Percentiles rank a stretch among this genome's conserved stretches.
Evolutionary conservation across 257 asterid species (phyloP).

Genomic region (Solanum clarkiae): DNA sequence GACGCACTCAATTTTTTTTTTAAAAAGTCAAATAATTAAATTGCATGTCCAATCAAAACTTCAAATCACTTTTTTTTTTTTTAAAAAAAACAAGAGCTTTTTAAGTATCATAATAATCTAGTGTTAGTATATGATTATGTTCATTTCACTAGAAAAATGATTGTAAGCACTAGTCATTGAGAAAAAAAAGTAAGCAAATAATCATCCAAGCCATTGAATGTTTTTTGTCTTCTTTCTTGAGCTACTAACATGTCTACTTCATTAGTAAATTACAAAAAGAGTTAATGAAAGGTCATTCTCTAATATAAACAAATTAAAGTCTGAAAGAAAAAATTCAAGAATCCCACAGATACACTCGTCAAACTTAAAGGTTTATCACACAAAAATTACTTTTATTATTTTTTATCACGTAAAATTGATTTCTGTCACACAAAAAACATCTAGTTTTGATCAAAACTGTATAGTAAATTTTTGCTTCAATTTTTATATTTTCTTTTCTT

Average conservation of each 20-base stretch:
- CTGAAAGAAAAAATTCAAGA: background rate
- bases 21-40: too few species aligned
- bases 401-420: background rate
- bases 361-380: background rate
- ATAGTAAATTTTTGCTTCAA: too few species aligned
- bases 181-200: background rate
- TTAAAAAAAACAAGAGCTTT: background rate
- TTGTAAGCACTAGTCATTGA: background rate
- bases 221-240: background rate
- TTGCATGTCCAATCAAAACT: background rate
- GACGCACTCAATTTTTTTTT: too few species aligned
- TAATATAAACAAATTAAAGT: background rate
- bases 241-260: background rate
- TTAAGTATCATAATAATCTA: background rate
- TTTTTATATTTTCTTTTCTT: too few species aligned
- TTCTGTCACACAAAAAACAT: background rate
- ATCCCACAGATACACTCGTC: background rate
- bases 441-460: background rate
- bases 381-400: background rate
- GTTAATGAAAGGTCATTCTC: background rate
- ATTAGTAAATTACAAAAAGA: background rate
- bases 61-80: too few species aligned
- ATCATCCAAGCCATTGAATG: background rate
- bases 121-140: background rate
- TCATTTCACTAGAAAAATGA: background rate